Evolutionary conservation across 164 flowering plant genomes (phyloP).

Genomic region (Liriodendron chinense): DNA sequence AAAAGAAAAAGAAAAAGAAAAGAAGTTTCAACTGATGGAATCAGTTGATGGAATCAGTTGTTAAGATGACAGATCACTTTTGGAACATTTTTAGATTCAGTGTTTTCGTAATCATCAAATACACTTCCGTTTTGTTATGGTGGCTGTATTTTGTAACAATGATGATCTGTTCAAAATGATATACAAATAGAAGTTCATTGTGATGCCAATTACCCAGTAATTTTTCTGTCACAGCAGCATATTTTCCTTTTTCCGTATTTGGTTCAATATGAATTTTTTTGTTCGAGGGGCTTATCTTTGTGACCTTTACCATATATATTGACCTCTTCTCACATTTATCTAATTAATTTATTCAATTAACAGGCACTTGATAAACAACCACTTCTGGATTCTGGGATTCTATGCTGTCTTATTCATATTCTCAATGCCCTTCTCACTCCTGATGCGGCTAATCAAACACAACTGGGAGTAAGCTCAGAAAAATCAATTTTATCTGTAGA

Average conservation of each 20-base stretch:
- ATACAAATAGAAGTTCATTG: background rate
- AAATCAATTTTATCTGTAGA: slow-evolving; percentile 21
- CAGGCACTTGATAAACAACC: slow-evolving; percentile 98
- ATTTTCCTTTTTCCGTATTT: background rate
- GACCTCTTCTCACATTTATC: background rate
- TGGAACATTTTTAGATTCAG: too few species aligned
- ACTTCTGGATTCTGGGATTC: slow-evolving; percentile 94
- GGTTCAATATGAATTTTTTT: background rate
- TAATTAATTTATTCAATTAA: slow-evolving; percentile 5
- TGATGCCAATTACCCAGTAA: background rate
- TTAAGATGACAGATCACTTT: background rate
- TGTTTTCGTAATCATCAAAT: too few species aligned
- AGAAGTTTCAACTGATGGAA: background rate
- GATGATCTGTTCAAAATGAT: background rate
- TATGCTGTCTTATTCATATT: slow-evolving; percentile 90
- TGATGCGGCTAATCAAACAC: slow-evolving; percentile 32
- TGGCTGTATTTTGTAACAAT: background rate
- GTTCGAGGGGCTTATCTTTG: too few species aligned
- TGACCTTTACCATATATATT: background rate
- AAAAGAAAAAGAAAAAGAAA: too few species aligned
- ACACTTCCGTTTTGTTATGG: too few species aligned
- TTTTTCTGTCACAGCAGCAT: background rate
- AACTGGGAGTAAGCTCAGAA: slow-evolving; percentile 23
- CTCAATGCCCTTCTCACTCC: slow-evolving; percentile 76
- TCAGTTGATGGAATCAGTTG: background rate